These are phyloP conservation scores for Monosporascus cannonballus DNA, from an alignment of 2,329 filamentous ascomycete genomes.

Conservation along the genomic window DNA sequence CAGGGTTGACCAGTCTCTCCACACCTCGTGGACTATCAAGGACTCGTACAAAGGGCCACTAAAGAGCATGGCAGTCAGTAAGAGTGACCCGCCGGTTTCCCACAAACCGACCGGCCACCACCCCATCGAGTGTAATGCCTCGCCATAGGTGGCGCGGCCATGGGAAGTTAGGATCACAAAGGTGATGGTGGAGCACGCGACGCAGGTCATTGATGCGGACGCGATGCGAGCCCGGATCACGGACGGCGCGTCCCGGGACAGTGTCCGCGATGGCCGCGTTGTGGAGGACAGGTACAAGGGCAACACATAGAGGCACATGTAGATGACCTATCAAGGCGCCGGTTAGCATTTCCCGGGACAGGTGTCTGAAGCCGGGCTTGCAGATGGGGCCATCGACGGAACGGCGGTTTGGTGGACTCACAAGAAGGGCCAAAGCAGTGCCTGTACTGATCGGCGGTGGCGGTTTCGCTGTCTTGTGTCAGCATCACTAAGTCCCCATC, in stretches of 20 bases:
- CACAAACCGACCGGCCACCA: constrained; percentile 68
- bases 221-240: constrained; percentile 84
- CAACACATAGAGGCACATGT: constrained; percentile 83
- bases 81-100: constrained; percentile 59
- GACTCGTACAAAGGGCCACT: constrained; percentile 77
- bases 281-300: constrained; percentile 81
- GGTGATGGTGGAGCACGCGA: constrained; percentile 60
- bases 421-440: constrained; percentile 30
- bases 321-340: constrained; percentile 51
- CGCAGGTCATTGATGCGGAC: constrained; percentile 70
- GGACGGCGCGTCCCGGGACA: constrained; percentile 81
- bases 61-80: constrained; percentile 74
- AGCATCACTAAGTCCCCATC: constrained; percentile 5
- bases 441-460: constrained; percentile 34
- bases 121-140: constrained; percentile 65
- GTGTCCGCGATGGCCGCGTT: constrained; percentile 71
- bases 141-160: constrained; percentile 41
- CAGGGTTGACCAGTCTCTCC: constrained; percentile 57
- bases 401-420: constrained; percentile 16
- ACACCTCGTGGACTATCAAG: constrained; percentile 65
- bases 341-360: neutral
- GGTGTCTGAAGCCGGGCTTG: neutral
- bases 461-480: constrained; percentile 23
- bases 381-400: constrained; percentile 10
- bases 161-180: constrained; percentile 56